phyloP scores from a whole-genome alignment of 805 yeast genomes.

The Myxozyma nipponensis region DNA sequence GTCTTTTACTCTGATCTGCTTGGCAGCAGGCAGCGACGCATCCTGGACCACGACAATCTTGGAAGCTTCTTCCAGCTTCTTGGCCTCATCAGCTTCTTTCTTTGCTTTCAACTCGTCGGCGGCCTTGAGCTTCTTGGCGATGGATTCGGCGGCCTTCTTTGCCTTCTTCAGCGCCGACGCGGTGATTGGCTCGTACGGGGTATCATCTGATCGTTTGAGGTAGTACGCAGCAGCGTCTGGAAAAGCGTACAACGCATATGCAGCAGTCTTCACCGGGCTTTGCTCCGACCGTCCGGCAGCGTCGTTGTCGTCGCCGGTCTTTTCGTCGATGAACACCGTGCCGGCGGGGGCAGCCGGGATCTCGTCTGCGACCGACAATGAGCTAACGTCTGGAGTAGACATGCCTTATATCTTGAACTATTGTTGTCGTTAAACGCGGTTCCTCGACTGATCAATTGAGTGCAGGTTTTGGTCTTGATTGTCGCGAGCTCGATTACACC shows the following conservation, averaged over 20 bases:
- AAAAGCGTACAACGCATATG: slow-evolving; percentile 62
- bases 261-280: slow-evolving; percentile 72
- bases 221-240: slow-evolving; percentile 43
- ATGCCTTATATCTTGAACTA: no score
- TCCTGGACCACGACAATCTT: slow-evolving; percentile 75
- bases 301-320: slow-evolving; percentile 60
- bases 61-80: slow-evolving; percentile 72
- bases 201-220: slow-evolving; percentile 60
- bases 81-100: slow-evolving; percentile 66
- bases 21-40: slow-evolving; percentile 63
- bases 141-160: slow-evolving; percentile 89
- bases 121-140: slow-evolving; percentile 73
- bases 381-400: neutral
- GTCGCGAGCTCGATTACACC: no score
- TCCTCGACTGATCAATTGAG: no score
- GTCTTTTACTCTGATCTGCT: slow-evolving; percentile 58
- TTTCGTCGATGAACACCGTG: slow-evolving; percentile 57
- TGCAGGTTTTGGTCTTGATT: no score
- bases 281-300: slow-evolving; percentile 48
- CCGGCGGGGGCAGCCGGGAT: slow-evolving; percentile 17
- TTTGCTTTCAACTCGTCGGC: slow-evolving; percentile 48
- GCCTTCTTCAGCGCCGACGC: slow-evolving; percentile 95
- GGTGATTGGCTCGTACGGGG: slow-evolving; percentile 68
- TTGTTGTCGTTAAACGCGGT: no score
- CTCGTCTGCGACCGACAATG: slow-evolving; percentile 5